Evolutionary conservation across 257 asterid species (phyloP), one percentile per base, ranked within the genome.

Genomic region (Lycium ferocissimum): DNA sequence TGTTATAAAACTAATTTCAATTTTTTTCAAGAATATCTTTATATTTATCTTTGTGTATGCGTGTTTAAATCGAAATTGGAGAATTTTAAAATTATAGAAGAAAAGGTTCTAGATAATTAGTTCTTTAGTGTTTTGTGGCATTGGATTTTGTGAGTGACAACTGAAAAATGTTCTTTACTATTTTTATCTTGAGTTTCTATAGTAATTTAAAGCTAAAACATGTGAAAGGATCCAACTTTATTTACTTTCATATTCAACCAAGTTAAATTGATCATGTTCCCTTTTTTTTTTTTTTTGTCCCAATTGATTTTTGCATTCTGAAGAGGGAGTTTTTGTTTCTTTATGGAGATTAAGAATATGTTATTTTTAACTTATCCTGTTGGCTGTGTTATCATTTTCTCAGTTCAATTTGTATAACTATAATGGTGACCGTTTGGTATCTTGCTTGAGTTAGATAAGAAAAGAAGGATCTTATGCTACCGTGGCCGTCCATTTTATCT

Each of bases 161-260:
- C 81, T 75, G 62, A 22, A 62, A 10, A 14, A 75, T 49, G 61
- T 49, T 26, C 5, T 20, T 75, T 54, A 49, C 20, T 49, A 75
- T 20, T 22, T 73, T 22, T 76, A 22, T 76, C 43, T 20, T n/a
- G 40, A 47, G 20, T 47, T 45, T 20, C 18, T 76, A 7, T 76
- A 8, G 62, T 22, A 49, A 54, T 51, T 51, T 49, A 22, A 49
- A 20, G 8, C 61, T 75, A 75, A 37, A 76, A 51, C 81, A 76
- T 76, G 40, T 53, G 63, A 51, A 76, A 76, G 26, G 82, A 26
- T 75, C 58, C 38, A 75, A 26, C 62, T 22, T 49, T 22, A 76
- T 76, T 76, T 51, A 76, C 47, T 51, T 76, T 14, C 35, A 14
- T 49, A 6, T 20, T 51, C 47, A 22, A 20, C 26, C 22, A 76